These are phyloP conservation scores for Balamuthia mandrillaris DNA, from an alignment of 208 protist species.

Conservation along the genomic window DNA sequence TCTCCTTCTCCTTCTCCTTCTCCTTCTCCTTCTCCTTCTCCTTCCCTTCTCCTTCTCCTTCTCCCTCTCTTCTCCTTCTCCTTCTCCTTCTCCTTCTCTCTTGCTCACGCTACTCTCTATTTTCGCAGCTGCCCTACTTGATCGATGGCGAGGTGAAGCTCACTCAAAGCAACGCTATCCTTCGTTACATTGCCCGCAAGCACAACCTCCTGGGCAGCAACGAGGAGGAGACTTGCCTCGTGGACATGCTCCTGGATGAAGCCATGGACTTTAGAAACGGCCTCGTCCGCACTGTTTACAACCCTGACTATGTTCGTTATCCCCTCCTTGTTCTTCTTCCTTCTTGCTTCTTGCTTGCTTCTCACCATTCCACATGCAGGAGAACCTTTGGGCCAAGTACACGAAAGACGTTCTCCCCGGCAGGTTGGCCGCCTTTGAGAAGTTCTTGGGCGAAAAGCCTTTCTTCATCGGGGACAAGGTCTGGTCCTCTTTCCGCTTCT, in stretches of 20 bases:
- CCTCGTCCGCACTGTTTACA: background rate
- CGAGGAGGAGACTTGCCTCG: background rate
- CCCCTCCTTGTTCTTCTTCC: background rate
- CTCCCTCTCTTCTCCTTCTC: too few relatives aligned
- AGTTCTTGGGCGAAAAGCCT: background rate
- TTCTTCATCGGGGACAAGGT: background rate
- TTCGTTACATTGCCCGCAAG: background rate
- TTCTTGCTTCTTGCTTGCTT: background rate
- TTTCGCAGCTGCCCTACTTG: slow-evolving; percentile 15
- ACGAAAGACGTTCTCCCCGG: background rate
- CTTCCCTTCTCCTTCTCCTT: too few relatives aligned
- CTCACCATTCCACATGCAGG: background rate
- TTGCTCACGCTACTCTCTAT: too few relatives aligned
- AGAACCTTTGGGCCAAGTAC: background rate
- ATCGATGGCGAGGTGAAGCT: slow-evolving; percentile 5
- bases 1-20: too few relatives aligned
- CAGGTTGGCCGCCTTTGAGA: background rate
- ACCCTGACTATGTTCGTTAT: background rate
- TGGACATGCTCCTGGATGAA: slow-evolving; percentile 6
- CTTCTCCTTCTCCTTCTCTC: too few relatives aligned
- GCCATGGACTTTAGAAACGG: slow-evolving; percentile 9
- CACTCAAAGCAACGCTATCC: slow-evolving; percentile 19
- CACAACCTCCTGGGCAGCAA: background rate
- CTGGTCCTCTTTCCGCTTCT: too few relatives aligned
- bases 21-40: too few relatives aligned